Evolutionary conservation across 2,329 filamentous ascomycete genomes (phyloP), one percentile per base, ranked within the genome.

Genomic region (Intubia oerlemansii): DNA sequence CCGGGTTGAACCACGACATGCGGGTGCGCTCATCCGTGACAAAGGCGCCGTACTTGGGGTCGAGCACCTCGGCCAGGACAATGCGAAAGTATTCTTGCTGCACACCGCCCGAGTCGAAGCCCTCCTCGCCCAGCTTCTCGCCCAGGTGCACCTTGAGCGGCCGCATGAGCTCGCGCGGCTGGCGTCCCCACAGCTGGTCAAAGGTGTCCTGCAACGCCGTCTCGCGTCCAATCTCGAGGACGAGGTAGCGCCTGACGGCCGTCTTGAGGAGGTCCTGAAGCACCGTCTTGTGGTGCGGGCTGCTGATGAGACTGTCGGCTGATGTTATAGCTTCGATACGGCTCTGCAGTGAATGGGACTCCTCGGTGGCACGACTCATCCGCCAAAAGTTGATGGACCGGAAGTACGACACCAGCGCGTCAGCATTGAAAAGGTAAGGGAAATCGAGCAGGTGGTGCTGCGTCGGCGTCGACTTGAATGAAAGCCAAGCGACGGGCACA

Each of bases 21-120:
- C 68, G 67, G 1, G 77, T 88, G 31, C 69, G 57, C 1, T 65
- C 51, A 40, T 95, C 82, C 18, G 80, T 63, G 0, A 71, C 75
- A 45, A 95, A 95, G 30, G 77, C 68, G 2, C 76, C 82, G 42
- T 77, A 80, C 24, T 71, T 62, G 5, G 80, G 75, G 40, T 80
- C 62, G 25, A 95, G 61, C 4, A 77, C 78, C 42, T 91, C 74
- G 1, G 68, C 67, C 39, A 93, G 71, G 12, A 79, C 70, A 17
- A 93, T 52, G 11, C 81, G 70, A 52, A 98, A 95, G 46, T 92
- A 95, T 38, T 98, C 88, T 45, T 92, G 84, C 41, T 93, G 85
- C 1, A 98, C 84, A 36, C 88, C 88, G 24, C 88, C 88, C 27
- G 85, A 81, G 47, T 98, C 88, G 19, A 90, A 68, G 0, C 88